Conservation (phyloP, 108 stramenopile genomes). For the Cyclotella distinguenda region DNA sequence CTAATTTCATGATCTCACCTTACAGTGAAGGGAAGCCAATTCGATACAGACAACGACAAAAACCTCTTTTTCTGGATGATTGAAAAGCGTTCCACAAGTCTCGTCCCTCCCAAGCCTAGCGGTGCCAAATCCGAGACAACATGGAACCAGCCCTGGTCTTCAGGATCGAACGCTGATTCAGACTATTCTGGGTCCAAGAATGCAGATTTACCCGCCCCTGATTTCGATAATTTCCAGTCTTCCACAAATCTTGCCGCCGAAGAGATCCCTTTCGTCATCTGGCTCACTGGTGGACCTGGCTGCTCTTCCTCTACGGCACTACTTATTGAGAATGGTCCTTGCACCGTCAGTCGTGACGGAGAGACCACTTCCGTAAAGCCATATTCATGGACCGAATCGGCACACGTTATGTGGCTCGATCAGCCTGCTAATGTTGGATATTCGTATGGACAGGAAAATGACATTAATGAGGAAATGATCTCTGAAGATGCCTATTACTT, state of each 20-base stretch:
- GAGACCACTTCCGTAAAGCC: constrained; percentile 84
- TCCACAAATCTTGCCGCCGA: constrained; percentile 9
- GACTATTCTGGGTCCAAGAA: no score
- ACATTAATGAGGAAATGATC: constrained; percentile 89
- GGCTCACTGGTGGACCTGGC: constrained; percentile 96
- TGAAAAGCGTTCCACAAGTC: constrained; percentile 71
- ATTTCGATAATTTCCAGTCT: neutral
- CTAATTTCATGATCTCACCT: neutral
- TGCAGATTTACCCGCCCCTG: neutral
- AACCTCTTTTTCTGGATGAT: constrained; percentile 97
- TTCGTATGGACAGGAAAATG: constrained; percentile 82
- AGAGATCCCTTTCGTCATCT: constrained; percentile 83
- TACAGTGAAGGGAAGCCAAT: constrained; percentile 44
- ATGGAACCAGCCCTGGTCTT: constrained; percentile 13
- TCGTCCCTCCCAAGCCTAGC: neutral
- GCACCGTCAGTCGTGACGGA: constrained; percentile 87
- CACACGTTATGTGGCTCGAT: constrained; percentile 97
- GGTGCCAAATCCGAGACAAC: neutral
- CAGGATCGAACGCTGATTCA: constrained; percentile 20
- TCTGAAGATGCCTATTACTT: constrained; percentile 94
- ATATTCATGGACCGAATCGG: constrained; percentile 91
- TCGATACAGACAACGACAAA: constrained; percentile 65
- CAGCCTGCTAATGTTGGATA: constrained; percentile 98
- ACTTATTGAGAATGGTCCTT: constrained; percentile 96
- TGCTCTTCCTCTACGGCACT: constrained; percentile 89